Percentiles rank a stretch among this genome's conserved stretches.
These are phyloP conservation scores for Pythium pectinolyticum DNA, from an alignment of 352 stramenopile genomes.

Conservation along the genomic window DNA sequence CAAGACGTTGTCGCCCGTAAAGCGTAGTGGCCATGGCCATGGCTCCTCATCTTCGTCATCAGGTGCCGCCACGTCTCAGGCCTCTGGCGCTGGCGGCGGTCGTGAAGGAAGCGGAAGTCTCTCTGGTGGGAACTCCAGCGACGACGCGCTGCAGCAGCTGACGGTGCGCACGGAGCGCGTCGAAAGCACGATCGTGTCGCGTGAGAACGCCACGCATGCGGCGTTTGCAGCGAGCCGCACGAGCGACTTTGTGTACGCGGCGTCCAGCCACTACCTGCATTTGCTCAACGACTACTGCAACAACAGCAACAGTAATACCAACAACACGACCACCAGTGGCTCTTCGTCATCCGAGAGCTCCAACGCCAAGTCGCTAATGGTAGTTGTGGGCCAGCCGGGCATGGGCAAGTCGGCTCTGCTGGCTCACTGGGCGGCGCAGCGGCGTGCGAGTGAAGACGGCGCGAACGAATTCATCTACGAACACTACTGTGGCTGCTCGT, in stretches of 20 bases:
- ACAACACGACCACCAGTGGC: too few species aligned
- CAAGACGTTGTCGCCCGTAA: constrained; percentile 19
- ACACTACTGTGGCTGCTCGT: constrained; percentile 80
- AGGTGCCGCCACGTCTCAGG: background rate
- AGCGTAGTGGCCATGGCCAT: constrained; percentile 12
- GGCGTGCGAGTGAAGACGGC: constrained; percentile 32
- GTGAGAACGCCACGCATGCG: constrained; percentile 69
- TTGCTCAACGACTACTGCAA: constrained; percentile 75
- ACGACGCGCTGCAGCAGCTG: constrained; percentile 15
- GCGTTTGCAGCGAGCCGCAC: constrained; percentile 76
- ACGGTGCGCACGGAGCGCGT: constrained; percentile 36
- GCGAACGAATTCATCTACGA: constrained; percentile 74
- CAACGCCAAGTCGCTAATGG: constrained; percentile 37
- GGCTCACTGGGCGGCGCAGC: constrained; percentile 64
- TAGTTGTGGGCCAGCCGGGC: constrained; percentile 59
- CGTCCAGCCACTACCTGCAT: constrained; percentile 59
- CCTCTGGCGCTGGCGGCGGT: background rate
- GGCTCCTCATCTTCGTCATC: constrained; percentile 4
- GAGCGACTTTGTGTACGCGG: constrained; percentile 65
- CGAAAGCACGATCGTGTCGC: constrained; percentile 70
- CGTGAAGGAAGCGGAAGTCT: background rate
- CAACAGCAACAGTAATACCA: too few species aligned
- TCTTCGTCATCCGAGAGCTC: constrained; percentile 19
- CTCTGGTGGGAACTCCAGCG: constrained; percentile 28
- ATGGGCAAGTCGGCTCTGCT: constrained; percentile 81